Evolutionary conservation across 106 monocot genomes (phyloP).

Genomic region (Dendrobium officinale): DNA sequence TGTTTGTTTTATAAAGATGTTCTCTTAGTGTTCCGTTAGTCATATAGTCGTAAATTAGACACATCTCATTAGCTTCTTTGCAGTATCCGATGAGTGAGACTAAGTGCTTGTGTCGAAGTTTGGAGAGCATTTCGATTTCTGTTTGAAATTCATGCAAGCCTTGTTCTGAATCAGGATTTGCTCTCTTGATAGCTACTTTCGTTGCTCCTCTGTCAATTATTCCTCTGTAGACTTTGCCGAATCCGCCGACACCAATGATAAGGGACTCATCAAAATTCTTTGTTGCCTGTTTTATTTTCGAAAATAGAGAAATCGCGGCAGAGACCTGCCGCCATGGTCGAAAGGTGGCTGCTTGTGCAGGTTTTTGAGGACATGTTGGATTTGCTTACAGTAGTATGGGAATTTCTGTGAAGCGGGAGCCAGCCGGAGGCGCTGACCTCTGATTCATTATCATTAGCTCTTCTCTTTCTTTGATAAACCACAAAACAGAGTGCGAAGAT

Average conservation of each 20-base stretch:
- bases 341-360: constrained; percentile 43
- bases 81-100: constrained; percentile 80
- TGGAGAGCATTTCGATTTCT: constrained; percentile 92
- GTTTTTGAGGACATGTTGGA: constrained; percentile 47
- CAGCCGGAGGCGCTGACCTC: constrained; percentile 33
- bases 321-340: constrained; percentile 38
- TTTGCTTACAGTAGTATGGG: constrained; percentile 36
- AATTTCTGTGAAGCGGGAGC: constrained; percentile 60
- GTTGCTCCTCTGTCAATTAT: constrained; percentile 24
- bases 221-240: constrained; percentile 78
- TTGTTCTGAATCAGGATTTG: constrained; percentile 66
- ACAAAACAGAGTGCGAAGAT: constrained; percentile 36
- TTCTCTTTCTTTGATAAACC: constrained; percentile 42
- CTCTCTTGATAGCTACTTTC: constrained; percentile 69
- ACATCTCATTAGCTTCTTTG: constrained; percentile 70
- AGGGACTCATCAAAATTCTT: constrained; percentile 74
- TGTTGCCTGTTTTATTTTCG: constrained; percentile 61
- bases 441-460: neutral
- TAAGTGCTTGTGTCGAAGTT: constrained; percentile 71
- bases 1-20: constrained; percentile 61
- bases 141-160: constrained; percentile 66
- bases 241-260: constrained; percentile 80
- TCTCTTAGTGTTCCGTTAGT: constrained; percentile 59
- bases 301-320: constrained; percentile 71
- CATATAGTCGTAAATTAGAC: constrained; percentile 81